Conservation (phyloP, 2,329 filamentous ascomycete species). For the Didymella keratinophila region DNA sequence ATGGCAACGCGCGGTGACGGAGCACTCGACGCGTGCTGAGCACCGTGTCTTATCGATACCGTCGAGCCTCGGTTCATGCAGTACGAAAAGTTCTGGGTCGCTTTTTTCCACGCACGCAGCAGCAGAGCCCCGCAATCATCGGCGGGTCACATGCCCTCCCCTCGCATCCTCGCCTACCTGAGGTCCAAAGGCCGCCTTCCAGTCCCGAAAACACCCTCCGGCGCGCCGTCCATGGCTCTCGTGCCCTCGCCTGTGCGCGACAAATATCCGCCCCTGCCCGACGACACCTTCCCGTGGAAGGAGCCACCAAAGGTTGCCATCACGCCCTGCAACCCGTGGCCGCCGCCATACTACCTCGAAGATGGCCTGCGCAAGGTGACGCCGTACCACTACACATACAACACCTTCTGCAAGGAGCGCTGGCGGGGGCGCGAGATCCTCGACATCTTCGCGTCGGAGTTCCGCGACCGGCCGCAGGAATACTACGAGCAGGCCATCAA, state of each 20-base stretch:
- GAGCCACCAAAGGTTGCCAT: slow-evolving; percentile 59
- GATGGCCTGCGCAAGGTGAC: slow-evolving; percentile 81
- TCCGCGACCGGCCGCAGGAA: slow-evolving; percentile 82
- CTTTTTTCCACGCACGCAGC: slow-evolving; percentile 15
- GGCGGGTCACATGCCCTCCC: slow-evolving; percentile 51
- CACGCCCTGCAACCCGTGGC: slow-evolving; percentile 63
- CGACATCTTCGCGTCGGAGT: slow-evolving; percentile 90
- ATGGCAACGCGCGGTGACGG: neutral
- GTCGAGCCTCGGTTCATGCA: slow-evolving; percentile 12
- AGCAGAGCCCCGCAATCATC: slow-evolving; percentile 16
- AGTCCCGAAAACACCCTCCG: slow-evolving; percentile 24
- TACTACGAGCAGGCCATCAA: slow-evolving; percentile 88
- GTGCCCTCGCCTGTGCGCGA: slow-evolving; percentile 42
- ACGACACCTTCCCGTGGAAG: slow-evolving; percentile 50
- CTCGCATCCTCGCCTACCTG: slow-evolving; percentile 61
- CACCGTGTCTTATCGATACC: slow-evolving; percentile 16
- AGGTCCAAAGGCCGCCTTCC: slow-evolving; percentile 56
- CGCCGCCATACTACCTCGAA: slow-evolving; percentile 81
- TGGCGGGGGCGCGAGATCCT: slow-evolving; percentile 85
- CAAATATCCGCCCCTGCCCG: slow-evolving; percentile 39
- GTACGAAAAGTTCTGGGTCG: neutral
- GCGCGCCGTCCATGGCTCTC: slow-evolving; percentile 56
- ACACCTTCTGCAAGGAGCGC: slow-evolving; percentile 91
- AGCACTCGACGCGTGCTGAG: neutral
- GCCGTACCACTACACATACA: slow-evolving; percentile 94